Base-by-base conservation (phyloP, 2,329 filamentous ascomycete genomes). In the Exophiala sp. region DNA sequence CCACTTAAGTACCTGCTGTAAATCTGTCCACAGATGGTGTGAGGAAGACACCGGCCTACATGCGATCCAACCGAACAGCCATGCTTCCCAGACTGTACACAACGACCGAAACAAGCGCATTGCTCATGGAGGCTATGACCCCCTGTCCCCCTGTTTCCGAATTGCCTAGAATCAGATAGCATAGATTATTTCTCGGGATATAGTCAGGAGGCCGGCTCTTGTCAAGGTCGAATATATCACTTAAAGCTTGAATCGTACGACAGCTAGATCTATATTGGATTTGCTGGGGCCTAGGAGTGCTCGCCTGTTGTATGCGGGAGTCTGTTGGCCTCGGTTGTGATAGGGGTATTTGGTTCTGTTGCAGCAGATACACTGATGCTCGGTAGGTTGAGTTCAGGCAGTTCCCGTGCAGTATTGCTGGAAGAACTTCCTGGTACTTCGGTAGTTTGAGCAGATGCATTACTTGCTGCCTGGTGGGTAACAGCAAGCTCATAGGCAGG, bases 401-500 rank as follows among this genome's bases (percentile, higher is more conserved):
- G 21, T 41, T 47, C 43, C 23, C 56, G 51, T n/a, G 48, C 41
- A 43, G 41, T 44, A 30, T 43, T 55, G 16, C 46, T 48, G 14
- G 53, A 41, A 9, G 18, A 39, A 37, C 53, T 53, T 8, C 30
- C 53, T 13, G 48, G 41, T 13, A 39, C 21, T n/a, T 41, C 53
- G 22, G 55, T 29, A 24, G 46, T 37, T 11, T 48, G 50, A 27
- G 47, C 46, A 21, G 48, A 49, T 18, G 52, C 55, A 18, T 47
- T 55, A 19, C 53, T 56, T 14, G 57, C 57, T 21, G 55, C 48
- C n/a, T 54, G 54, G 13, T 55, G 51, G n/a, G 57, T 54, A 5
- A 58, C 41, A 14, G 52, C 48, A 32, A 55, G 56, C 44, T 55
- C 50, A 48, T 73, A 73, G 0, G 68, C 63, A 9, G 70, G 70